Evolutionary conservation across 192 early-diverging fungal genomes (phyloP), one percentile per base, ranked within the genome.

Genomic region (Thoreauomyces humboldtii): DNA sequence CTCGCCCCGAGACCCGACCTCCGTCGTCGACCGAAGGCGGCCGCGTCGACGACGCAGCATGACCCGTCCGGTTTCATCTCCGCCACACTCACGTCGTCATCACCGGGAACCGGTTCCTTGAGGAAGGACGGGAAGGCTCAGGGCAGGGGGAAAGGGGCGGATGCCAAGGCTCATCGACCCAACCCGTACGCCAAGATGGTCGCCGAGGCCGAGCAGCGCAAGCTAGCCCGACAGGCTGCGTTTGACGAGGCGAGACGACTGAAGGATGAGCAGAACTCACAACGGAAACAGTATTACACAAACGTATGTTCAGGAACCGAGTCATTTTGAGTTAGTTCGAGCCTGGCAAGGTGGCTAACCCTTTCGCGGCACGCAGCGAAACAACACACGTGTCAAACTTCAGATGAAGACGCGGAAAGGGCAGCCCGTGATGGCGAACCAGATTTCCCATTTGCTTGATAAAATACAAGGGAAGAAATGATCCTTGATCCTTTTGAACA

Each of bases 371-470:
- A 31, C 46, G 27, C 64, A 75, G 64, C 32, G 73, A 4, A 61
- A 60, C 21, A 34, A 66, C 7, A 58, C 41, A 2, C 54, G 59
- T 1, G 19, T 24, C 7, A 47, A 67, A 22, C 27, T 75, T 34
- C 42, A 61, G 38, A 62, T 51, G 24, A 66, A 63, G 48, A 75
- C 73, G n/a, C 47, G 59, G 12, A 71, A 65, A 45, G 73, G 73
- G n/a, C 73, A 75, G 43, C 73, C 73, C 9, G 69, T 75, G 21
- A 75, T 75, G 73, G 65, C 65, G 1, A 71, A 67, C 52, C 64
- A 67, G 43, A 56, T 75, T 14, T 48, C 41, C 9, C 69, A 67
- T 35, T 27, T 75, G 59, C 53, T 75, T 14, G 69, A 54, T 27
- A 75, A 75, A 56, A 71, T 75, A 14, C 43, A 75, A 44, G 52